Base-by-base conservation (phyloP, 768 basidiomycete genomes). In the Galerina sulciceps region DNA sequence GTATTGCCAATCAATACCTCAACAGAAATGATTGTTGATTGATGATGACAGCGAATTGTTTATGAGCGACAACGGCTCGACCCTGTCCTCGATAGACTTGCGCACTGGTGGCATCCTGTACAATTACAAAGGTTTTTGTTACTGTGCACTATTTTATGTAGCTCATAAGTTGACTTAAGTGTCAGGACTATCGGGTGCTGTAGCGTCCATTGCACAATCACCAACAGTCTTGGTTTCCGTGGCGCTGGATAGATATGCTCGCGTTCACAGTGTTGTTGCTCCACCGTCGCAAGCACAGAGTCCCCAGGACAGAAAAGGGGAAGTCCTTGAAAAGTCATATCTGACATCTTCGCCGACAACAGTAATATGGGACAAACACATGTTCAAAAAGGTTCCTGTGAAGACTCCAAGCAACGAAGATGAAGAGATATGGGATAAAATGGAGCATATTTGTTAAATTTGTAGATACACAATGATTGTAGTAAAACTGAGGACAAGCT, bases 351-450 rank as follows among this genome's bases (percentile, higher is more conserved):
- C 77, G 4, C 90, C 90, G 6, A 88, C 87, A 9, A 81, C 79
- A 26, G 75, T 88, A 38, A 74, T 84, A 17, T 93, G 87, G 89
- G 90, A 88, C 68, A 75, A 74, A 36, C 59, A 59, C 1, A 22
- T 40, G 4, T 31, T 46, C 23, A 42, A 54, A 15, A 54, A 64
- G 31, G 44, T 36, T 36, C 53, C 58, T n/a, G 42, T 67, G 18
- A 62, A 58, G 17, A 68, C 65, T 42, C 68, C 64, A 1, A 59
- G 61, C 10, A 62, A 62, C 13, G 66, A 68, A 13, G 85, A 81
- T 13, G 88, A 88, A 10, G 86, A 86, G 37, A 68, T 91, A 31
- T 93, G 91, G 91, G 79, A 86, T 55, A 76, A 75, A 22, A 85
- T 93, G 85, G 75, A 85, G 60, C 75, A 81, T 49, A 75, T 81